Base-by-base conservation (phyloP, 345 rosid genomes). In the Carallia brachiata region DNA sequence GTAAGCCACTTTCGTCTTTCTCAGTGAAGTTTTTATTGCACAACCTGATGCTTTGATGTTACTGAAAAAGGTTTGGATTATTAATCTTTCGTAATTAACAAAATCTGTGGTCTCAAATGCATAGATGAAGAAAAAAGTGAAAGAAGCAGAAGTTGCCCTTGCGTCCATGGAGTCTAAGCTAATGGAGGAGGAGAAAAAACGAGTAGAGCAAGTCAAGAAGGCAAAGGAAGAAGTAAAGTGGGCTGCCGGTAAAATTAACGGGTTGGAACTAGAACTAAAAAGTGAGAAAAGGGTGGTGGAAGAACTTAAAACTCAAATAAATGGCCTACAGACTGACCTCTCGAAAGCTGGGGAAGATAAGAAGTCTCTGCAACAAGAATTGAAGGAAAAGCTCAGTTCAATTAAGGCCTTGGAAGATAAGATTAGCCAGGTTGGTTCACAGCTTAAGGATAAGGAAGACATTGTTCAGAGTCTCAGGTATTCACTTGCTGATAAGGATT, bases 241-340 rank as follows among this genome's bases (percentile, higher is more conserved):
- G 50, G 96, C 97, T 6, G 85, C 90, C 69, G 74, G 69, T 55
- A 74, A 84, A 52, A 83, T 89, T 74, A 37, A 83, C 56, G 88
- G 79, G 47, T 78, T 92, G 71, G 99, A 88, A 61, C 81, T 72
- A 74, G 97, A 91, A 85, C 86, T 92, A 52, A 80, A 76, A 75
- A 81, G 87, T 30, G 89, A 92, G 72, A 90, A 85, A 81, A 85
- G 63, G 75, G 50, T 72, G 65, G 68, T 84, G 17, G 88, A 83
- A 47, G 84, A 85, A 65, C 84, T 92, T 62, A 85, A 69, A 65
- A 60, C 37, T 77, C 85, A 84, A 81, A 83, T 82, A 39, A 87
- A 74, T 62, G 65, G 78, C 77, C 85, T 92, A 68, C 87, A 82
- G 68, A 68, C 34, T 62, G 77, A 52, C 63, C 84, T 92, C 32